These are phyloP conservation scores for Emmonsia crescens DNA, from an alignment of 2,329 filamentous ascomycete genomes.

Conservation along the genomic window DNA sequence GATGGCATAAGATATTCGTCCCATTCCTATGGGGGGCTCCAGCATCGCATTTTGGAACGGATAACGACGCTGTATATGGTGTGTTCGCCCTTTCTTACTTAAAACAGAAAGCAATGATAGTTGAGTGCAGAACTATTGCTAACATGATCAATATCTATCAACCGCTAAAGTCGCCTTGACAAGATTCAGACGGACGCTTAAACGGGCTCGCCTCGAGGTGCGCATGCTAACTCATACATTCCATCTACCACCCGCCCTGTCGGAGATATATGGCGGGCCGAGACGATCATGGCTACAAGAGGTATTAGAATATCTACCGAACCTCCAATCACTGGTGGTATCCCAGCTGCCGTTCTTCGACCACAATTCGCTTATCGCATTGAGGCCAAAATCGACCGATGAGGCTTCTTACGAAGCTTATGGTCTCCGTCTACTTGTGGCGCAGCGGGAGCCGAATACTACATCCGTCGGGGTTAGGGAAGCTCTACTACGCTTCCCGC, in stretches of 20 bases:
- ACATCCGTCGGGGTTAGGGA: conserved; percentile 44
- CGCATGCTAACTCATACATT: conserved; percentile 50
- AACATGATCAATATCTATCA: not conserved
- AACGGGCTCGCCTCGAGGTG: conserved; percentile 42
- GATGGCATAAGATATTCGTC: conserved; percentile 49
- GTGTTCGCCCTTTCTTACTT: conserved; percentile 4
- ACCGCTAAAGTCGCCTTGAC: conserved; percentile 43
- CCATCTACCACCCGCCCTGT: conserved; percentile 49
- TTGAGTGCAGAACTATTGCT: not conserved
- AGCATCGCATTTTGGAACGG: conserved; percentile 49
- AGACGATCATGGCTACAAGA: conserved; percentile 50
- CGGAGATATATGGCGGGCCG: conserved; percentile 50
- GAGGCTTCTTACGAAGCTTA: conserved; percentile 21
- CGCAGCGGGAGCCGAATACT: conserved; percentile 47
- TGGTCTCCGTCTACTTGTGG: conserved; percentile 45
- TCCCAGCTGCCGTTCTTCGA: conserved; percentile 52
- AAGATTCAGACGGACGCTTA: conserved; percentile 47
- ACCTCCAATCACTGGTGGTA: conserved; percentile 49
- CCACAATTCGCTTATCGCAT: conserved; percentile 44
- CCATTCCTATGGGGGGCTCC: conserved; percentile 53
- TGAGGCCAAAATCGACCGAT: conserved; percentile 26
- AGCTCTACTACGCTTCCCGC: conserved; percentile 43
- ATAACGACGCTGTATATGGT: conserved; percentile 51
- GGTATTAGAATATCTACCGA: conserved; percentile 46
- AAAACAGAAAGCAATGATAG: not conserved